Conservation (phyloP, 164 flowering plant genomes). For the Liquidambar formosana region DNA sequence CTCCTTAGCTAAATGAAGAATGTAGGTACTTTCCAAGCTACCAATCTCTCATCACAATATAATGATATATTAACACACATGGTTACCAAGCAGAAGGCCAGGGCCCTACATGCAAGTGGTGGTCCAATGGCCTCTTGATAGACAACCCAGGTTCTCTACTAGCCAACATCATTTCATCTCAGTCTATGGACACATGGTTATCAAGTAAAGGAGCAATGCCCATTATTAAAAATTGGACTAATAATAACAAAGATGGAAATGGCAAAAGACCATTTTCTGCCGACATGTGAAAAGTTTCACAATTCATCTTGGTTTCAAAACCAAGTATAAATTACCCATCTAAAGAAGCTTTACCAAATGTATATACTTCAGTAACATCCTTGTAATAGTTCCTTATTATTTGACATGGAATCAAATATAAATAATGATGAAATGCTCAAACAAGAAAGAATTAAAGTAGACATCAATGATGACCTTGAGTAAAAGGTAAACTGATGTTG, state of each 20-base stretch:
- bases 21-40: no score
- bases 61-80: no score
- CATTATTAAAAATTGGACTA: no score
- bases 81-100: no score
- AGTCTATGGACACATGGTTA: no score
- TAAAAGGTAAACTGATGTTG: slow-evolving; percentile 77
- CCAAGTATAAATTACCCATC: background rate
- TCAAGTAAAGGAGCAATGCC: no score
- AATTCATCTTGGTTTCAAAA: background rate
- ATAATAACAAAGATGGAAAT: background rate
- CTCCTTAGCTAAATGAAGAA: background rate
- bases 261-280: background rate
- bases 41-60: no score
- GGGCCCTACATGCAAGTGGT: no score
- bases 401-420: background rate
- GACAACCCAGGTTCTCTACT: background rate
- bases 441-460: background rate
- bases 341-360: background rate
- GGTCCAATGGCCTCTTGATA: no score
- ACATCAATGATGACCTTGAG: slow-evolving; percentile 57
- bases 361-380: background rate
- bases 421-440: background rate
- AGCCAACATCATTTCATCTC: background rate
- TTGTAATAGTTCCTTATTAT: background rate
- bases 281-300: background rate